Evolutionary conservation across 306 rosid species (phyloP).

Genomic region (Sicyos edulis): DNA sequence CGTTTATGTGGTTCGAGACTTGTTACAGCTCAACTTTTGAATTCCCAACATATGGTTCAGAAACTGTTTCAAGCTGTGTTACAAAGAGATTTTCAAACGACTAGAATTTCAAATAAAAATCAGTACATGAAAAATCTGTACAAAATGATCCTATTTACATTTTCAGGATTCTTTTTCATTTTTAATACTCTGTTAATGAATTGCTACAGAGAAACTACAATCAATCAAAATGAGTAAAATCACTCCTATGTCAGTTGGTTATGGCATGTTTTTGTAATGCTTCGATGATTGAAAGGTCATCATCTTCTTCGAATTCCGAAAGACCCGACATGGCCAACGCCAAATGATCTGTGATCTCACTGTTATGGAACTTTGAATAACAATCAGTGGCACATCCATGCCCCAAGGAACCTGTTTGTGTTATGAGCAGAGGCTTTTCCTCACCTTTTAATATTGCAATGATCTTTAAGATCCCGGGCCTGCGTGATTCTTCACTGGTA

Average conservation of each 20-base stretch:
- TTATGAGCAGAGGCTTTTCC: conserved; percentile 43
- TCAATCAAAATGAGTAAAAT: no score
- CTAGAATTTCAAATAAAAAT: no score
- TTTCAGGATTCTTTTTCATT: no score
- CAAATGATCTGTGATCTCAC: conserved; percentile 78
- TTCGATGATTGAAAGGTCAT: conserved; percentile 40
- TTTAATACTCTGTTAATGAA: no score
- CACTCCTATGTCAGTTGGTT: neutral
- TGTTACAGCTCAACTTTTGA: no score
- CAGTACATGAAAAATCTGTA: no score
- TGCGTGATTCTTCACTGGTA: conserved; percentile 72
- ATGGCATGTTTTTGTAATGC: neutral
- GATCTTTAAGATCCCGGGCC: conserved; percentile 70
- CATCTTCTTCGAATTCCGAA: conserved; percentile 84
- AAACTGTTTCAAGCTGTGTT: no score
- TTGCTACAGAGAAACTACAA: no score
- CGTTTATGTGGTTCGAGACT: no score
- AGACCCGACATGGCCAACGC: conserved; percentile 93
- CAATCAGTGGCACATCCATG: conserved; percentile 71
- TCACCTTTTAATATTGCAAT: conserved; percentile 72
- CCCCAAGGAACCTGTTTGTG: conserved; percentile 65
- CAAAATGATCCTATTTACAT: no score
- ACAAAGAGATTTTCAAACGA: no score
- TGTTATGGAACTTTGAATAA: conserved; percentile 55
- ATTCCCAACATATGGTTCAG: no score